phyloP scores from a whole-genome alignment of 1,139 yeast species.

The Zygosaccharomyces sapae region DNA sequence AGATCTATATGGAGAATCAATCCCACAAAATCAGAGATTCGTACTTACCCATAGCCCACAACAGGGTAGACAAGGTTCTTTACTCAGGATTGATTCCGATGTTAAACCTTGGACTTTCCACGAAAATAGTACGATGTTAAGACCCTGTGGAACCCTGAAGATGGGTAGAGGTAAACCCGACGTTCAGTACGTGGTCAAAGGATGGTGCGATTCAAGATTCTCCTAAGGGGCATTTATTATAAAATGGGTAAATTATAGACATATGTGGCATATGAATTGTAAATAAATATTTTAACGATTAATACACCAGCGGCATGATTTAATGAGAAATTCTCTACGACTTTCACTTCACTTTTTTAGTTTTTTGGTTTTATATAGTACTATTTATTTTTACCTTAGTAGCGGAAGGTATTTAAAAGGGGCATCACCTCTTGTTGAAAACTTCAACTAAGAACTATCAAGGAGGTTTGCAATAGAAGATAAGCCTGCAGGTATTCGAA shows the following conservation, averaged over 20 bases:
- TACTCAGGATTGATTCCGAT: conserved; percentile 30
- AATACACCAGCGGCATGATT: conserved; percentile 2
- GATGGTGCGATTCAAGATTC: conserved; percentile 35
- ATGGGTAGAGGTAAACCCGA: conserved; percentile 19
- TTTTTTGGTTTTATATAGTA: neutral
- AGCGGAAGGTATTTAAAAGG: neutral
- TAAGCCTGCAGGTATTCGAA: neutral
- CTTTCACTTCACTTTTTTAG: neutral
- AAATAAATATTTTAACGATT: neutral
- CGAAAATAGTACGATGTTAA: conserved; percentile 23
- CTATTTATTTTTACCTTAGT: neutral
- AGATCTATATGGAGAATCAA: conserved; percentile 27
- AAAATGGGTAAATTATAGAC: neutral
- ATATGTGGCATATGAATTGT: neutral
- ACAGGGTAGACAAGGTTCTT: conserved; percentile 17
- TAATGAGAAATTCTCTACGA: neutral
- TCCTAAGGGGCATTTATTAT: conserved; percentile 2
- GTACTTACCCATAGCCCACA: conserved; percentile 11
- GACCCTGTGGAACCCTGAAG: conserved; percentile 32
- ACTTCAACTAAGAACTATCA: neutral
- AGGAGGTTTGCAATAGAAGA: neutral
- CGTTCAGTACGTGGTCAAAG: conserved; percentile 35
- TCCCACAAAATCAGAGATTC: conserved; percentile 29
- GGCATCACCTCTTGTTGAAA: neutral
- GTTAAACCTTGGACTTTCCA: conserved; percentile 32